Evolutionary conservation across 1,284 basidiomycete species (phyloP), one percentile per base, ranked within the genome.

Genomic region (Cerioporus squamosus): DNA sequence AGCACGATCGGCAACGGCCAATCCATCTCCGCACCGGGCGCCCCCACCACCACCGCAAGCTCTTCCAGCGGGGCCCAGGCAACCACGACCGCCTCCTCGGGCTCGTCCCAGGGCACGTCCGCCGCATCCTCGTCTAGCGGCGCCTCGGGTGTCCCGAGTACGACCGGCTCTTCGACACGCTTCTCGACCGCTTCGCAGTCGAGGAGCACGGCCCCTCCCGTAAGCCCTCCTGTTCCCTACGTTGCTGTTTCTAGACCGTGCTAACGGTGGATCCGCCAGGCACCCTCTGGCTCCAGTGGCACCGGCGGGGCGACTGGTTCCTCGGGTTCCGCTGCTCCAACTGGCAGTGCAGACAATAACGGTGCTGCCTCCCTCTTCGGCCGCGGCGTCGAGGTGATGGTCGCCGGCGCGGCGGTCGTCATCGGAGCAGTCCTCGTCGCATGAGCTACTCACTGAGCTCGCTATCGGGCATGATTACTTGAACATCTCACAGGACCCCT

Each of bases 1-100:
- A 72, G 71, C 50, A 78, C 77, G 8, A 76, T 85, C 42, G 74
- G 76, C 18, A 80, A 83, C 62, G 77, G 75, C 10, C 68, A 62
- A 26, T 51, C 53, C 31, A 65, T 59, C 52, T 51, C 46, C 36
- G 40, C 38, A 18, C 24, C 64, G 18, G 47, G 61, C 24, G 33
- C 50, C 9, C 53, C 63, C 9, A 39, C 60, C n/a, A 63, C 60
- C 22, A 52, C 54, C 17, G 40, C 40, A 29, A 10, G 29, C 40
- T 18, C 40, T 5, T 20, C 40, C 8, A 43, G 33, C 40, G 10
- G 44, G 17, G 39, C 20, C 10, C 33, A 43, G 3, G 42, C 50
- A 14, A 38, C 57, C 23, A 38, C 51, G 12, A 46, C 39, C 15
- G 15, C 39, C 20, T 43, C 40, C 12, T 43, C 40, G 17, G 40